phyloP scores from a whole-genome alignment of 2,329 filamentous ascomycete species.

The Verticillium isaacii region DNA sequence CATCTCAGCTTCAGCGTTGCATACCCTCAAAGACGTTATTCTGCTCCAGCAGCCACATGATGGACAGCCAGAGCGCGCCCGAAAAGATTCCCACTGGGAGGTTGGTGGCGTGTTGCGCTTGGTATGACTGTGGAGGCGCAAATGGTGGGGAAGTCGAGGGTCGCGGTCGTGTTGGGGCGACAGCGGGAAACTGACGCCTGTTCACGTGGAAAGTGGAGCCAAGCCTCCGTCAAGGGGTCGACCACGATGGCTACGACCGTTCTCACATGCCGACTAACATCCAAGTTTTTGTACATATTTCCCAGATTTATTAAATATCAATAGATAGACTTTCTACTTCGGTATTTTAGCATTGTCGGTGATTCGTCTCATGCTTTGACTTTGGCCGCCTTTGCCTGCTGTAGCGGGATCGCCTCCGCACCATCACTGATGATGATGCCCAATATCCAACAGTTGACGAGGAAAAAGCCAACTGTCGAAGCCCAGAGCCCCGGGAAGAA shows the following conservation, averaged over 20 bases:
- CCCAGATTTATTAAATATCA: neutral
- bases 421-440: slow-evolving; percentile 72
- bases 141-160: slow-evolving; percentile 6
- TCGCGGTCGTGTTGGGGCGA: slow-evolving; percentile 4
- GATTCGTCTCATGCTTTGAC: neutral
- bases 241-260: neutral
- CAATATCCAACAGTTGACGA: slow-evolving; percentile 82
- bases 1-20: slow-evolving; percentile 3
- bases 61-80: neutral
- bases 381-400: neutral
- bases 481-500: slow-evolving; percentile 83
- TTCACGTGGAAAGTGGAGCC: slow-evolving; percentile 12
- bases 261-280: neutral
- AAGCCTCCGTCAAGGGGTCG: neutral
- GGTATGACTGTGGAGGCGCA: slow-evolving; percentile 1
- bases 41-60: slow-evolving; percentile 64
- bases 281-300: too few relatives aligned
- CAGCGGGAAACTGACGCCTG: slow-evolving; percentile 13
- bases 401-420: slow-evolving; percentile 8
- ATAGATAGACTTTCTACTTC: neutral
- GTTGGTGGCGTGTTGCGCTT: neutral
- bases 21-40: slow-evolving; percentile 46
- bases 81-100: neutral
- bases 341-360: neutral
- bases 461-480: slow-evolving; percentile 73